These are phyloP conservation scores for Raphanus raphanistrum DNA, from an alignment of 345 rosid species.

Conservation along the genomic window DNA sequence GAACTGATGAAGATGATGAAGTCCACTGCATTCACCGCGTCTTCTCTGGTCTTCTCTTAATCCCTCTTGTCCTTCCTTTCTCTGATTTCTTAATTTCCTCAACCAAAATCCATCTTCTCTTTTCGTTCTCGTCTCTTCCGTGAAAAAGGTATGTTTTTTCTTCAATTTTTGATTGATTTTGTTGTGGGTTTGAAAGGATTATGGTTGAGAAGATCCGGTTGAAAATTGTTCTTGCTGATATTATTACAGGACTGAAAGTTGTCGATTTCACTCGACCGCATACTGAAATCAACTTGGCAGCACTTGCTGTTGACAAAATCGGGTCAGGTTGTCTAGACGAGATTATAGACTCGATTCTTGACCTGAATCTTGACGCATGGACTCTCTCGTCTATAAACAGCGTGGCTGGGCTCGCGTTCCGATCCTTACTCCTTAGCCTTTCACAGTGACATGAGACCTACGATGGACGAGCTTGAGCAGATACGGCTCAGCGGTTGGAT, in stretches of 20 bases:
- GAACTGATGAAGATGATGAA: background rate
- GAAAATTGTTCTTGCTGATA: slow-evolving; percentile 72
- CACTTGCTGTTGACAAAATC: slow-evolving; percentile 81
- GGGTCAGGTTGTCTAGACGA: slow-evolving; percentile 81
- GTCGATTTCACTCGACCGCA: slow-evolving; percentile 84
- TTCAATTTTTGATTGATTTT: no score
- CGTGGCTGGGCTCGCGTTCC: slow-evolving; percentile 84
- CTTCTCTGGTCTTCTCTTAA: background rate
- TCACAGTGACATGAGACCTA: slow-evolving; percentile 88
- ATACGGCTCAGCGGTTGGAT: slow-evolving; percentile 69
- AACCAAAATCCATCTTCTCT: background rate
- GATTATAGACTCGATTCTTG: slow-evolving; percentile 73
- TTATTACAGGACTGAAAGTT: slow-evolving; percentile 82
- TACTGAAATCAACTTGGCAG: slow-evolving; percentile 88
- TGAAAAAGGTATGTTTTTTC: background rate
- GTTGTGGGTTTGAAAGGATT: background rate
- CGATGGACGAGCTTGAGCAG: slow-evolving; percentile 89
- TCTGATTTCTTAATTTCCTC: no score
- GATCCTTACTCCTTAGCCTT: slow-evolving; percentile 92
- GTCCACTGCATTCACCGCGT: background rate
- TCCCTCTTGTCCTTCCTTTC: background rate
- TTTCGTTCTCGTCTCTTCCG: background rate
- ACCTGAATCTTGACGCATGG: slow-evolving; percentile 98
- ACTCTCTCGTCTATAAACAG: slow-evolving; percentile 74
- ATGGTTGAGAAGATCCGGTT: background rate